Percentiles rank a stretch among this genome's conserved stretches.
phyloP scores from a whole-genome alignment of 1,284 basidiomycete species.

The Trichosporon inkin region DNA sequence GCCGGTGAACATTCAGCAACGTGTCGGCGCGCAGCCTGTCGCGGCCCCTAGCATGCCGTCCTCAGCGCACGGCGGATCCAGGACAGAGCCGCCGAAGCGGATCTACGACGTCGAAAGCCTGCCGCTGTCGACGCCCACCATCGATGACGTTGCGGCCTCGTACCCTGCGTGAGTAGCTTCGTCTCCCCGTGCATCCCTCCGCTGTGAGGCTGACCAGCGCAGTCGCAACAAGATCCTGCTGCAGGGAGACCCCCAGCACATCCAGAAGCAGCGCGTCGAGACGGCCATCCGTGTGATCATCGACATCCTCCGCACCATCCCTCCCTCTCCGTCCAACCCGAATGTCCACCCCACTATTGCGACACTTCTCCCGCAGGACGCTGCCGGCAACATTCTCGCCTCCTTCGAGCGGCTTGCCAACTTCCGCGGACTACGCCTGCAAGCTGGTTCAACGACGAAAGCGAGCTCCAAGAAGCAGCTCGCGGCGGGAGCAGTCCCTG shows the following conservation, averaged over 20 bases:
- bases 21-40: neutral
- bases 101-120: conserved; percentile 37
- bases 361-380: conserved; percentile 29
- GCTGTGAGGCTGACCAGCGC: conserved; percentile 17
- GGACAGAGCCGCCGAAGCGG: conserved; percentile 44
- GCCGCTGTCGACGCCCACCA: conserved; percentile 21
- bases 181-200: conserved; percentile 5
- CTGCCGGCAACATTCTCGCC: conserved; percentile 31
- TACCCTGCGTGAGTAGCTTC: conserved; percentile 20
- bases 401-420: conserved; percentile 39
- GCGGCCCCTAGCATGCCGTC: conserved; percentile 5
- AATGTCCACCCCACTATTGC: conserved; percentile 23
- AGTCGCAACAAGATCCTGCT: conserved; percentile 37
- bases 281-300: conserved; percentile 48
- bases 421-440: conserved; percentile 38
- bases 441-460: conserved; percentile 45
- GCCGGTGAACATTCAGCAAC: conserved; percentile 6
- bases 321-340: conserved; percentile 28
- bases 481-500: conserved; percentile 38
- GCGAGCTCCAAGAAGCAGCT: conserved; percentile 45
- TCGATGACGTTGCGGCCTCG: conserved; percentile 31
- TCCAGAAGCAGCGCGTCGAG: conserved; percentile 46
- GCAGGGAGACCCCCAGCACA: conserved; percentile 45
- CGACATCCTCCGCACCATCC: conserved; percentile 41
- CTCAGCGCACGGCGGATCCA: conserved; percentile 32